A percentile compares a stretch with the other conserved stretches of the same genome.
These are phyloP conservation scores for Protomyces gravidus DNA, from an alignment of 1,139 yeast genomes.

Conservation along the genomic window DNA sequence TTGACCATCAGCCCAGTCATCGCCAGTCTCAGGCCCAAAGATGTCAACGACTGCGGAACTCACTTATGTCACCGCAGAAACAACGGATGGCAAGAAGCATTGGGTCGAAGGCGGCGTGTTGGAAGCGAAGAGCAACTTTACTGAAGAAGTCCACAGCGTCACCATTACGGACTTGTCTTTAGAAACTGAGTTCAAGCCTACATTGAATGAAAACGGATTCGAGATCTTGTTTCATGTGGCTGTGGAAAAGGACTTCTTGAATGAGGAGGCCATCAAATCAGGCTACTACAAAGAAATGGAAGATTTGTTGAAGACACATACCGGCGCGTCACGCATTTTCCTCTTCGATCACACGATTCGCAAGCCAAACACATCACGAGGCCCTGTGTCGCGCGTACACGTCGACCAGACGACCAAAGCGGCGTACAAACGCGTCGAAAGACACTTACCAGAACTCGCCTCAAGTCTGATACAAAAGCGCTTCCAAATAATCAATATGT, in stretches of 20 bases:
- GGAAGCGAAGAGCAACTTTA: slow-evolving; percentile 4
- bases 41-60: neutral
- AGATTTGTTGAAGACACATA: slow-evolving; percentile 5
- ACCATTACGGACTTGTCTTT: slow-evolving; percentile 1
- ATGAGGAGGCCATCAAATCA: slow-evolving; percentile 14
- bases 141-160: slow-evolving; percentile 1
- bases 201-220: slow-evolving; percentile 14
- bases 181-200: slow-evolving; percentile 1
- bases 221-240: slow-evolving; percentile 1
- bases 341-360: slow-evolving; percentile 37
- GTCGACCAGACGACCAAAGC: slow-evolving; percentile 37
- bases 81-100: slow-evolving; percentile 22
- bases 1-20: no score
- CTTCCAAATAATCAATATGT: slow-evolving; percentile 36
- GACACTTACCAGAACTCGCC: slow-evolving; percentile 35
- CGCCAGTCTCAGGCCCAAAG: no score
- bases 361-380: slow-evolving; percentile 33
- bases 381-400: slow-evolving; percentile 36
- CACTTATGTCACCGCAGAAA: slow-evolving; percentile 12
- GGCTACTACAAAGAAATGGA: slow-evolving; percentile 23
- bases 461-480: slow-evolving; percentile 33
- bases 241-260: slow-evolving; percentile 2
- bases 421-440: slow-evolving; percentile 34
- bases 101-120: slow-evolving; percentile 25
- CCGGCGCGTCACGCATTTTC: slow-evolving; percentile 32